phyloP scores from a whole-genome alignment of 345 rosid genomes.

The Boechera stricta region DNA sequence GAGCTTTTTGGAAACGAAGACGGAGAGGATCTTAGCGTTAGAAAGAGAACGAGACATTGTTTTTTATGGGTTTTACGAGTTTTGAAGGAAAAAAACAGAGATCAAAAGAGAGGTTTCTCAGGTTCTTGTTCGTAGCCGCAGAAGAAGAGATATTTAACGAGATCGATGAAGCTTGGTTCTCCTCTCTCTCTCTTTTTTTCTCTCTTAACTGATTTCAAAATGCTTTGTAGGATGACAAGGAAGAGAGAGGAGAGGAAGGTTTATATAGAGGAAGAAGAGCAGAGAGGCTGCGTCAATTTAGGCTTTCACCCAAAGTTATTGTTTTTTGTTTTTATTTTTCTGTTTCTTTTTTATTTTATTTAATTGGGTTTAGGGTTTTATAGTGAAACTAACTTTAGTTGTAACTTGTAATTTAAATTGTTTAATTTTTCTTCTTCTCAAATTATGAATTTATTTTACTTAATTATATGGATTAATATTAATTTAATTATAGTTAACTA shows the following conservation, averaged over 20 bases:
- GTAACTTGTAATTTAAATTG: not conserved
- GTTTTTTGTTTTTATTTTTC: not conserved
- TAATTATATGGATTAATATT: too few species aligned
- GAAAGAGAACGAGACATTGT: constrained; percentile 48
- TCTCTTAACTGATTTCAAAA: not conserved
- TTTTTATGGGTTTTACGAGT: not conserved
- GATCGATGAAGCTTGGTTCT: constrained; percentile 22
- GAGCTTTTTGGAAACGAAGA: constrained; percentile 25
- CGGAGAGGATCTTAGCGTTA: constrained; percentile 37
- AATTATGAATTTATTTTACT: not conserved
- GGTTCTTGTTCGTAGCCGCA: not conserved
- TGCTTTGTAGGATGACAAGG: constrained; percentile 21
- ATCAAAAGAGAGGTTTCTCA: not conserved
- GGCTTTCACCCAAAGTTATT: not conserved
- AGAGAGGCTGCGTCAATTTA: constrained; percentile 14
- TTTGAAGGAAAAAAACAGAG: not conserved
- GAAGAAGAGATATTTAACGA: not conserved
- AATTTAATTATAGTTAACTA: too few species aligned
- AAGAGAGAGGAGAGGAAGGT: constrained; percentile 15
- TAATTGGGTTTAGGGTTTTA: constrained; percentile 8
- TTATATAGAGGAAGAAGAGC: constrained; percentile 33
- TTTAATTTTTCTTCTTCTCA: not conserved
- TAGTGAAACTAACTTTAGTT: not conserved
- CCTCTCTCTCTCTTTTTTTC: too few species aligned
- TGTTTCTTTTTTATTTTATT: not conserved